These are phyloP conservation scores for Hortiboletus campestris DNA, from an alignment of 768 basidiomycete genomes.

Conservation along the genomic window DNA sequence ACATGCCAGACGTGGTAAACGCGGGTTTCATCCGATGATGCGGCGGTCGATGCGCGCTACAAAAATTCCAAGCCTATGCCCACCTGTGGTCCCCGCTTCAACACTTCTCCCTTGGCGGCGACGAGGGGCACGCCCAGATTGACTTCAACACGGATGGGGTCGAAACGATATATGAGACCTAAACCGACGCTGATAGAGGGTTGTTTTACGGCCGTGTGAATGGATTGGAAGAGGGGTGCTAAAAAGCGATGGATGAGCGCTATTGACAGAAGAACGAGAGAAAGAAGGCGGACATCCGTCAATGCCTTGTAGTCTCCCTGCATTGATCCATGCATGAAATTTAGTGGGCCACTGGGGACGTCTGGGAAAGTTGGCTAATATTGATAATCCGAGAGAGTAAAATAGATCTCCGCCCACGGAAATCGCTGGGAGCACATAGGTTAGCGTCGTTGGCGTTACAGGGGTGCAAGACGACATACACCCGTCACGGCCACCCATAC, in stretches of 20 bases:
- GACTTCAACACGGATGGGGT: conserved; percentile 81
- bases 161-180: conserved; percentile 80
- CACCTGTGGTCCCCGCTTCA: conserved; percentile 70
- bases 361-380: conserved; percentile 70
- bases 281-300: conserved; percentile 47
- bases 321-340: conserved; percentile 76
- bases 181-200: conserved; percentile 77
- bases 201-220: conserved; percentile 16
- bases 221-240: conserved; percentile 12
- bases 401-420: conserved; percentile 80
- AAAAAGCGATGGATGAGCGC: background rate
- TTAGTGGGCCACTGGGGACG: conserved; percentile 86
- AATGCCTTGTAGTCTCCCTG: conserved; percentile 66
- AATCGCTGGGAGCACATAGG: conserved; percentile 52
- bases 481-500: conserved; percentile 76
- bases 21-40: conserved; percentile 5
- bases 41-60: conserved; percentile 28
- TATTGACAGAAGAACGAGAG: background rate
- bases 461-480: conserved; percentile 40
- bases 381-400: conserved; percentile 73
- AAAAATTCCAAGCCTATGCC: conserved; percentile 82
- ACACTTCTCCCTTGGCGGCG: conserved; percentile 62
- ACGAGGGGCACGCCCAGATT: conserved; percentile 86
- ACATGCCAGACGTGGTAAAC: background rate
- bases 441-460: background rate